Conservation (phyloP, 129 eudicot genomes). For the Arctium lappa region DNA sequence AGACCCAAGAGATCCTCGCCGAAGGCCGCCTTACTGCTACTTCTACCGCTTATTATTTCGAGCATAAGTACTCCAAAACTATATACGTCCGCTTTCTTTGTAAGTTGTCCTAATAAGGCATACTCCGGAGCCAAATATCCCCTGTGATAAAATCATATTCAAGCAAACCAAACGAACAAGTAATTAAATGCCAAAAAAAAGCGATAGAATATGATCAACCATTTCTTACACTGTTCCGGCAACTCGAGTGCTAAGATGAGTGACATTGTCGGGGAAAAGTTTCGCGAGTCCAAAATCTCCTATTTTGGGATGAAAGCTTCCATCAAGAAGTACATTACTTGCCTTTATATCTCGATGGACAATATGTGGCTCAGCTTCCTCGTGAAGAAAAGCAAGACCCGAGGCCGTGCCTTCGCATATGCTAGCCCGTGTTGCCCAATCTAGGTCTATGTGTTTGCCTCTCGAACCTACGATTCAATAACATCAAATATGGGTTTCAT, state of each 20-base stretch:
- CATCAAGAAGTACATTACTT: conserved; percentile 79
- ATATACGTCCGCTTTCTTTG: conserved; percentile 82
- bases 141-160: conserved; percentile 27
- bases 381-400: conserved; percentile 86
- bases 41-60: conserved; percentile 72
- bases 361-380: conserved; percentile 58
- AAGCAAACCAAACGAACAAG: neutral
- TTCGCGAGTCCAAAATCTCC: conserved; percentile 83
- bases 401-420: conserved; percentile 73
- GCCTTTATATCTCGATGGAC: conserved; percentile 92
- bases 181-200: neutral
- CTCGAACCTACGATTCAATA: conserved; percentile 41
- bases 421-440: conserved; percentile 72
- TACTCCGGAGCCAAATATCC: conserved; percentile 93
- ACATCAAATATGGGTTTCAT: neutral
- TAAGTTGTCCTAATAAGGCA: conserved; percentile 64
- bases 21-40: conserved; percentile 55
- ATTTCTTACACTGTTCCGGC: conserved; percentile 76
- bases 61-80: conserved; percentile 84
- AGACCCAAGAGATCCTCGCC: conserved; percentile 60
- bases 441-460: conserved; percentile 38
- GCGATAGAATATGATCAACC: neutral
- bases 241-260: conserved; percentile 71
- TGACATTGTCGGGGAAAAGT: conserved; percentile 76
- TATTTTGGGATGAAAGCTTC: conserved; percentile 62